Evolutionary conservation across 2,329 filamentous ascomycete genomes (phyloP).

Genomic region (Pseudocercospora pini-densiflorae): DNA sequence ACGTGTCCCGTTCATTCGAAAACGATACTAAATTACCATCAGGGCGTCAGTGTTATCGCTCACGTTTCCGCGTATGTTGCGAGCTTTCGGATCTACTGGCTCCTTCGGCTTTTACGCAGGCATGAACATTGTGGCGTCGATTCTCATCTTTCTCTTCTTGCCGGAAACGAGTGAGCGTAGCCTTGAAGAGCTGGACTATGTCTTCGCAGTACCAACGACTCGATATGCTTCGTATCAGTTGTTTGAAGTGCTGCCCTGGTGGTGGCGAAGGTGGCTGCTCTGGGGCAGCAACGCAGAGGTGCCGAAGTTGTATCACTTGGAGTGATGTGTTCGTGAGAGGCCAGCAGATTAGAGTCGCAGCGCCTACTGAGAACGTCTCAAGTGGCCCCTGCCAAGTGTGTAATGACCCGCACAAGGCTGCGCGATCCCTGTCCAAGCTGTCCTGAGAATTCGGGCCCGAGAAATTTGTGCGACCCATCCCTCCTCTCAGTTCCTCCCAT

Average conservation of each 20-base stretch:
- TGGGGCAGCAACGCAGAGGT: neutral
- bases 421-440: neutral
- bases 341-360: neutral
- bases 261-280: neutral
- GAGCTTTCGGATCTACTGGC: slow-evolving; percentile 54
- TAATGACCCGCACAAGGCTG: neutral
- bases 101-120: slow-evolving; percentile 65
- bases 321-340: neutral
- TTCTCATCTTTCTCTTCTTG: slow-evolving; percentile 66
- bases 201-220: slow-evolving; percentile 41
- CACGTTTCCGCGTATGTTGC: slow-evolving; percentile 54
- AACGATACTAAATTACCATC: neutral
- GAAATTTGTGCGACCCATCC: neutral
- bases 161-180: slow-evolving; percentile 52
- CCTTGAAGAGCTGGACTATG: slow-evolving; percentile 52
- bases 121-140: slow-evolving; percentile 63
- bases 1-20: slow-evolving; percentile 32
- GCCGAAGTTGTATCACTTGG: neutral
- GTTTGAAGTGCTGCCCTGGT: slow-evolving; percentile 5
- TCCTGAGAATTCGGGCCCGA: neutral
- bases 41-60: slow-evolving; percentile 52
- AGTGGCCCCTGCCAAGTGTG: neutral
- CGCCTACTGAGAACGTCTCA: neutral
- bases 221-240: slow-evolving; percentile 4
- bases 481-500: neutral